phyloP scores from a whole-genome alignment of 1,284 basidiomycete species.

The Ustilago nuda region DNA sequence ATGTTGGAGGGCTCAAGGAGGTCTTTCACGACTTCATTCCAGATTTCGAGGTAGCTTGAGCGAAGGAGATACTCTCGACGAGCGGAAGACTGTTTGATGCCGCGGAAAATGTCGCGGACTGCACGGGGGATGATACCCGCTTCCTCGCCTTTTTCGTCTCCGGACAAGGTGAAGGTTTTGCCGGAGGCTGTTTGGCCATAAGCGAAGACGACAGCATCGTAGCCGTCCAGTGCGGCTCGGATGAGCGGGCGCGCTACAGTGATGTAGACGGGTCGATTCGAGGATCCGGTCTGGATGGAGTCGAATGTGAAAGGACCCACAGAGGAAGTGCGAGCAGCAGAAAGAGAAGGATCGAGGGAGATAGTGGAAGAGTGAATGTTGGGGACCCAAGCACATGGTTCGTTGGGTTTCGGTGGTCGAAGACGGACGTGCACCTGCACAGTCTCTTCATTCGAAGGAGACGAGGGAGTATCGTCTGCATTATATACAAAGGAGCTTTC shows the following conservation, averaged over 20 bases:
- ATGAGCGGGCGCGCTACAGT: conserved; percentile 87
- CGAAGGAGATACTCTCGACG: conserved; percentile 88
- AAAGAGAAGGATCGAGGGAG: conserved; percentile 50
- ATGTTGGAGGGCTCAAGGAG: conserved; percentile 80
- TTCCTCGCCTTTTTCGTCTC: conserved; percentile 71
- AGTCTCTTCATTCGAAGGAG: conserved; percentile 28
- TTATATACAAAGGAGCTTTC: conserved; percentile 62
- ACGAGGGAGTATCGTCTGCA: conserved; percentile 15
- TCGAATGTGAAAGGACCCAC: conserved; percentile 71
- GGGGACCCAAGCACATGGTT: conserved; percentile 62
- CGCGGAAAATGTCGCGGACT: conserved; percentile 68
- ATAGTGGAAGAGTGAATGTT: conserved; percentile 41
- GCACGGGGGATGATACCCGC: conserved; percentile 64
- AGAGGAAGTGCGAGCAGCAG: conserved; percentile 35
- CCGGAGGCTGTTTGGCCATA: conserved; percentile 70
- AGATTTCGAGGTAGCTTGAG: conserved; percentile 87
- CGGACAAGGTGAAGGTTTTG: conserved; percentile 57
- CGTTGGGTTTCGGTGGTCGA: conserved; percentile 45
- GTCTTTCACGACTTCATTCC: conserved; percentile 93
- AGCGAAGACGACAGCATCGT: conserved; percentile 64
- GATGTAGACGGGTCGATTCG: conserved; percentile 86
- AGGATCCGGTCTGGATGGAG: conserved; percentile 81
- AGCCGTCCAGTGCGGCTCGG: conserved; percentile 62
- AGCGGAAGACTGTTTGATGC: conserved; percentile 67
- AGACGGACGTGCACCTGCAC: conserved; percentile 60